phyloP scores from a whole-genome alignment of 352 stramenopile species.

The Stramenopiles sp. region DNA sequence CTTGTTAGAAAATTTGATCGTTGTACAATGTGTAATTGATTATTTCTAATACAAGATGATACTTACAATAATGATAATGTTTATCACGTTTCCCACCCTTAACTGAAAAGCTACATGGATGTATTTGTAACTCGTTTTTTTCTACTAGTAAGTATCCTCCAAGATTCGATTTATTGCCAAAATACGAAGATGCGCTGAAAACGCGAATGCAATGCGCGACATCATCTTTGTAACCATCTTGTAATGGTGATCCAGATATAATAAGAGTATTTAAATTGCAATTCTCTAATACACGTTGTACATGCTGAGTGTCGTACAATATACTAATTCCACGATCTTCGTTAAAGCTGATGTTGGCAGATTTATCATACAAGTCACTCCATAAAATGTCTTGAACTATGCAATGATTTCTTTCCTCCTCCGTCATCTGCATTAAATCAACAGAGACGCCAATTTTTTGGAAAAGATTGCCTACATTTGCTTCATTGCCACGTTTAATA shows the following conservation, averaged over 20 bases:
- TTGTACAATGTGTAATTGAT: too few relatives aligned
- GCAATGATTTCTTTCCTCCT: neutral
- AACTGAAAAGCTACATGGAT: neutral
- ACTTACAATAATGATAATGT: neutral
- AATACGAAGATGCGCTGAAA: neutral
- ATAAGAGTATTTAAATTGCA: neutral
- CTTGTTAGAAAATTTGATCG: too few relatives aligned
- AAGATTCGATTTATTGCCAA: neutral
- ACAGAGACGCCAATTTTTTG: neutral
- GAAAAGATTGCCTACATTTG: neutral
- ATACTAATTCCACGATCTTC: neutral
- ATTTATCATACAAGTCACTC: neutral
- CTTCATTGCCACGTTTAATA: neutral
- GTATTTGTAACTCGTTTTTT: neutral
- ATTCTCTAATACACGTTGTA: neutral
- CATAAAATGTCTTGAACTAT: constrained; percentile 7
- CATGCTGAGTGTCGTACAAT: neutral
- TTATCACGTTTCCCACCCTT: neutral
- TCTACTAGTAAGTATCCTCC: neutral
- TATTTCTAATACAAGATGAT: too few relatives aligned
- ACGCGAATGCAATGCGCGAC: neutral
- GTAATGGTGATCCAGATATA: neutral
- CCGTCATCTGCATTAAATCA: neutral
- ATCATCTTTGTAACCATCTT: neutral
- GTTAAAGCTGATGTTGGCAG: neutral